phyloP scores from a whole-genome alignment of 768 basidiomycete genomes.

The Boletus pseudopeckii region DNA sequence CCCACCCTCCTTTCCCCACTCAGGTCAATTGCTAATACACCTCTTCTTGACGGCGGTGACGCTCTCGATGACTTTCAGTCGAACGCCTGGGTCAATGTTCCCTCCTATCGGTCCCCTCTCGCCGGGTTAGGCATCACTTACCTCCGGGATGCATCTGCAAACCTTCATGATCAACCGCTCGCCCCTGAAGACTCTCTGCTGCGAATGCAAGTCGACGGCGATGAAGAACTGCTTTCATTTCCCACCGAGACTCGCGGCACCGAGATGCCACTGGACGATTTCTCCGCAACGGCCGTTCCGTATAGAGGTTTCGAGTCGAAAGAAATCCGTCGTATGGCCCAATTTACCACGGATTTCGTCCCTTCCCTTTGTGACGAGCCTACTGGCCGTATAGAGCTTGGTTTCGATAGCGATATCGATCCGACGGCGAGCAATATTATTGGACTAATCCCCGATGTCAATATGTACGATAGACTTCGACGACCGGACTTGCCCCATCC shows the following conservation, averaged over 20 bases:
- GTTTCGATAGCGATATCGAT: conserved; percentile 11
- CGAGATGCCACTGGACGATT: neutral
- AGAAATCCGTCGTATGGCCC: neutral
- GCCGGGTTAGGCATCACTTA: conserved; percentile 29
- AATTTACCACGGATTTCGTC: neutral
- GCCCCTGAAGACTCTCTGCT: neutral
- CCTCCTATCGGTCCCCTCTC: conserved; percentile 13
- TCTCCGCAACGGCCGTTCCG: neutral
- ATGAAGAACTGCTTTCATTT: neutral
- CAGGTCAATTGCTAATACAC: conserved; percentile 8
- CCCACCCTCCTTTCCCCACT: conserved; percentile 32
- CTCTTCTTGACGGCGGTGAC: neutral
- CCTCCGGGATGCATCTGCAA: neutral
- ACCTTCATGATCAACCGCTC: neutral
- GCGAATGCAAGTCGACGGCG: conserved; percentile 7
- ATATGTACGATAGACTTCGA: conserved; percentile 31
- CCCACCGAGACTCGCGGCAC: neutral
- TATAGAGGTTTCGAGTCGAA: neutral
- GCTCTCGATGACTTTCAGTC: conserved; percentile 29
- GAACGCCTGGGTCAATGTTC: conserved; percentile 22
- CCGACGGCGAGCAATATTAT: conserved; percentile 9
- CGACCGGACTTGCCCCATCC: conserved; percentile 13
- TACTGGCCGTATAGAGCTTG: neutral
- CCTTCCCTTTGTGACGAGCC: neutral
- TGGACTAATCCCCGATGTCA: conserved; percentile 34